These are phyloP conservation scores for Ceratocystis papillata DNA, from an alignment of 2,329 filamentous ascomycete species.

Conservation along the genomic window DNA sequence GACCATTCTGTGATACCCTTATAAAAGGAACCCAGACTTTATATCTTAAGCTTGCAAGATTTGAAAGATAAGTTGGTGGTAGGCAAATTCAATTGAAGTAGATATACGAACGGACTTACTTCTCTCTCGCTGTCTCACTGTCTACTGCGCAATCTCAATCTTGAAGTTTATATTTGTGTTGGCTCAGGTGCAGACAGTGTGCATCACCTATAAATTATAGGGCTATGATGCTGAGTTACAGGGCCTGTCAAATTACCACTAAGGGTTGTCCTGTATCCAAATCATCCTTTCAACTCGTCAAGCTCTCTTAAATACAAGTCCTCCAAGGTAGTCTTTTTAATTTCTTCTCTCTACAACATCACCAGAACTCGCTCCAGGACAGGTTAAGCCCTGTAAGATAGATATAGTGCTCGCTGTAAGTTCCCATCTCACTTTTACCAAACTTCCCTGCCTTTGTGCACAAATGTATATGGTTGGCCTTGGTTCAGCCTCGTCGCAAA, in stretches of 20 bases:
- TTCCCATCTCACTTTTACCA: conserved; percentile 1
- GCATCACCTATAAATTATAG: not conserved
- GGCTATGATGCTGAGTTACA: not conserved
- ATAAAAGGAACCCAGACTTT: too few species aligned
- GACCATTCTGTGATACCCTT: too few species aligned
- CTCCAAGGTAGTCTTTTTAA: not conserved
- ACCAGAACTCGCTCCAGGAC: conserved; percentile 1
- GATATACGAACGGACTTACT: too few species aligned
- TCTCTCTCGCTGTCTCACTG: too few species aligned
- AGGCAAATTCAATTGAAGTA: too few species aligned
- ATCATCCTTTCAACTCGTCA: not conserved
- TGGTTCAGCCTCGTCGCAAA: conserved; percentile 24
- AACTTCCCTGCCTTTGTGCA: not conserved
- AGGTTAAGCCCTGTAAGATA: not conserved
- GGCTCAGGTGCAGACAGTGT: not conserved
- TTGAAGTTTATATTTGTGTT: not conserved
- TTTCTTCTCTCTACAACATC: not conserved
- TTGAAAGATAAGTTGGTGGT: too few species aligned
- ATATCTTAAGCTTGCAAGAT: too few species aligned
- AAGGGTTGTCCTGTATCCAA: conserved; percentile 12
- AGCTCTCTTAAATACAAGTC: conserved; percentile 2
- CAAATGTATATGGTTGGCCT: not conserved
- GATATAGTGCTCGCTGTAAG: conserved; percentile 16
- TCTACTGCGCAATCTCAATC: too few species aligned
- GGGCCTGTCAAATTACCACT: not conserved